These are phyloP conservation scores for Solanum chilense DNA, from an alignment of 257 asterid genomes.

Conservation along the genomic window DNA sequence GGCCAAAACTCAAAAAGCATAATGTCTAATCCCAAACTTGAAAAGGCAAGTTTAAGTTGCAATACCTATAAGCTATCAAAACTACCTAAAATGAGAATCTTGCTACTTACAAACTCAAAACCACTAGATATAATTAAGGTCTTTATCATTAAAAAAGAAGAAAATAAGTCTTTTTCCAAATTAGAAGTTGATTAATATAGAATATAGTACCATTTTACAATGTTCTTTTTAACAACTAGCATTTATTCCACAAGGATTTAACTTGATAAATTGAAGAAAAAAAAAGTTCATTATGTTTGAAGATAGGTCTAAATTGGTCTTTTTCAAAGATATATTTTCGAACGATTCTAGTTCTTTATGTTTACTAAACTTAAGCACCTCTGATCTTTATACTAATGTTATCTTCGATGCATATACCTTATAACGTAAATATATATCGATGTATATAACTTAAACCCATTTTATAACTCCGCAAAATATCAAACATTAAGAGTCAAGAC, in stretches of 20 bases:
- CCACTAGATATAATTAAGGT: background rate
- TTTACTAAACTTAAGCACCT: background rate
- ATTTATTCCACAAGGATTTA: background rate
- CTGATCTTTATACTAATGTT: background rate
- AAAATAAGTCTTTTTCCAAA: background rate
- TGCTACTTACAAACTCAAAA: background rate
- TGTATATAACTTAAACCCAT: background rate
- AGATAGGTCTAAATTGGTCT: background rate
- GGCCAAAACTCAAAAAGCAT: background rate
- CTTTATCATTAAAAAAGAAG: background rate
- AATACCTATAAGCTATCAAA: background rate
- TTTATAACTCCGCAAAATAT: background rate
- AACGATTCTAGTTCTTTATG: background rate
- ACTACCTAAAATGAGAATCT: background rate
- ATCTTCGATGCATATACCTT: background rate
- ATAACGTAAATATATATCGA: background rate
- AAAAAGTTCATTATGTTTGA: background rate
- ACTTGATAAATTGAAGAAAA: background rate
- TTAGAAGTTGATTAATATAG: background rate
- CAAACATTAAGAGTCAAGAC: background rate
- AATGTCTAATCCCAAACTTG: background rate
- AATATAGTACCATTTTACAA: background rate
- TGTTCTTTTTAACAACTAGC: background rate
- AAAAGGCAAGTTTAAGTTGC: background rate
- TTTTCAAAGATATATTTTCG: background rate